phyloP scores from a whole-genome alignment of 306 rosid species.

The Quercus parvula region DNA sequence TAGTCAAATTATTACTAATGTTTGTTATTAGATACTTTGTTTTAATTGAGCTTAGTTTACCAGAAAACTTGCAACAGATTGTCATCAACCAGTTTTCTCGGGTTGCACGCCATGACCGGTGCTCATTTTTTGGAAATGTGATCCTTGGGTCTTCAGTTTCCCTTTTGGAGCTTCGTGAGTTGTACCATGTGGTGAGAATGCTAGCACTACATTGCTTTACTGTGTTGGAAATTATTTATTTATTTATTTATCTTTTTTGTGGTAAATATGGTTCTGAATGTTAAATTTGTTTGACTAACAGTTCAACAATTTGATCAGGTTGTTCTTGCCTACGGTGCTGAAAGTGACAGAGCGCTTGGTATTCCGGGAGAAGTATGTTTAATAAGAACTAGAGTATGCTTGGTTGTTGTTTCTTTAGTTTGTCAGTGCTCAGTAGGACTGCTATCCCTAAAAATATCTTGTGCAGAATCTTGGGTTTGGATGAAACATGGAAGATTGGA shows the following conservation, averaged over 20 bases:
- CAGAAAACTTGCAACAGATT: slow-evolving; percentile 70
- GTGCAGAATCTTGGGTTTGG: background rate
- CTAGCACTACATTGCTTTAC: slow-evolving; percentile 11
- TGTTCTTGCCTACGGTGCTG: slow-evolving; percentile 93
- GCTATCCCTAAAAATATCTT: background rate
- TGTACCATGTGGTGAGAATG: slow-evolving; percentile 74
- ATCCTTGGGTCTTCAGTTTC: slow-evolving; percentile 65
- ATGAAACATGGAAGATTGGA: background rate
- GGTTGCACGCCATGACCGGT: slow-evolving; percentile 58
- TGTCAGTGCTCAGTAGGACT: background rate
- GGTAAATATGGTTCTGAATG: background rate
- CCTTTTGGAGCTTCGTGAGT: slow-evolving; percentile 61
- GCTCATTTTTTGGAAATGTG: slow-evolving; percentile 75
- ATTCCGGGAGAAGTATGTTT: slow-evolving; percentile 81
- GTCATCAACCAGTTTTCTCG: slow-evolving; percentile 78
- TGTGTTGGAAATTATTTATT: slow-evolving; percentile 6
- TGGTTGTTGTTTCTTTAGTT: slow-evolving; percentile 7
- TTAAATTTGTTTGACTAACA: slow-evolving; percentile 20
- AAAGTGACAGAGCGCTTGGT: slow-evolving; percentile 84
- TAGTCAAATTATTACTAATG: background rate
- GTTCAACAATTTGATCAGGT: slow-evolving; percentile 51
- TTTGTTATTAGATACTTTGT: slow-evolving; percentile 5
- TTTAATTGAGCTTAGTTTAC: slow-evolving; percentile 50
- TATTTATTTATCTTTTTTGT: too few species aligned
- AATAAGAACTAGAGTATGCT: slow-evolving; percentile 4